Evolutionary conservation across 345 rosid genomes (phyloP), one percentile per base, ranked within the genome.

Genomic region (Atalantia buxifolia): DNA sequence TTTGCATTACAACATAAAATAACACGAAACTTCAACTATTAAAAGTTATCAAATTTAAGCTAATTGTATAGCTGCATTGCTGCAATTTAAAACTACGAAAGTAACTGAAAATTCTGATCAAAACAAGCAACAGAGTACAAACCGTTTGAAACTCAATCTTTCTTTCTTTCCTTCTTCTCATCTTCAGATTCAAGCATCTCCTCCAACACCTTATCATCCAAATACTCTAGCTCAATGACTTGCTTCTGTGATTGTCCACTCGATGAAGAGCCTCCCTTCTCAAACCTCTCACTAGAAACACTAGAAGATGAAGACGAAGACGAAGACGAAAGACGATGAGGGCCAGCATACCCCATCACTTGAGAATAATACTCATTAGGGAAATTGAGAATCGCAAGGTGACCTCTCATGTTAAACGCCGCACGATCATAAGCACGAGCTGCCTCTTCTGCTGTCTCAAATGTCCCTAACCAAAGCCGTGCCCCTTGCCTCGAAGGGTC

Each of bases 391-490:
- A 87, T 88, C 1, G 97, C 98, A 48, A 91, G 85, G 75, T 91
- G 94, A 33, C 95, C 93, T 79, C 98, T 83, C 81, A 94, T 27
- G 60, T 83, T 86, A 81, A 90, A 94, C 10, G 98, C 98, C 0
- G 97, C 97, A 38, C 91, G 82, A 60, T 94, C 98, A 72, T 94
- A 94, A 16, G 98, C 98, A 48, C 98, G 85, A 82, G 98, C 94
- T 2, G 98, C 97, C 21, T 90, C 91, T 83, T 89, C 97, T 0
- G 97, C 97, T 0, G 96, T 92, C 10, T 92, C 94, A 48, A 90
- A 94, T 30, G 98, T 94, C 62, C 98, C 98, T 2, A 94, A 89
- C 98, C 98, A 94, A 61, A 82, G 75, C 30, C 98, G 90, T 2
- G 88, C 91, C 0, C 98, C 97, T 7, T 86, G 90, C 83, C 92